phyloP scores from a whole-genome alignment of 2,329 filamentous ascomycete species.

The Colletotrichum echinochloae region DNA sequence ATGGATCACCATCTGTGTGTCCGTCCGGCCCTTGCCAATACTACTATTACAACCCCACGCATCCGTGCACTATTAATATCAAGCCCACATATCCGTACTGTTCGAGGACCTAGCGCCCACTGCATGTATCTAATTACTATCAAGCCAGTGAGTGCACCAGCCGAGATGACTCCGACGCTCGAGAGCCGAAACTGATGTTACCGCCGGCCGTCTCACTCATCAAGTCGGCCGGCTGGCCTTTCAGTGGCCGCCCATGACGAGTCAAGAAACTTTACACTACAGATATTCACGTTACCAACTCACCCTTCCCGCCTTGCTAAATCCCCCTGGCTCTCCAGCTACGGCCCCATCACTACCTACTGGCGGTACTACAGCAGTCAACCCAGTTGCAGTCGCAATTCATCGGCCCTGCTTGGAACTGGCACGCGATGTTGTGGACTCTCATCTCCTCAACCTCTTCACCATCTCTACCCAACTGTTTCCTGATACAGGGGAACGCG shows the following conservation, averaged over 20 bases:
- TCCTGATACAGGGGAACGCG: background rate
- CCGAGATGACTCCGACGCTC: background rate
- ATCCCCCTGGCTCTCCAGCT: no score
- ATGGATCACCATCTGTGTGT: conserved; percentile 15
- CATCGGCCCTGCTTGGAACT: conserved; percentile 15
- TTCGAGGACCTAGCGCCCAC: no score
- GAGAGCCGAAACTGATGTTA: background rate
- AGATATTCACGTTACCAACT: no score
- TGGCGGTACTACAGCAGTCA: no score
- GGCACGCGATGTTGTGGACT: background rate
- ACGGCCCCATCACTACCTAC: background rate
- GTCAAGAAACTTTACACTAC: background rate
- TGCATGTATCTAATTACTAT: no score
- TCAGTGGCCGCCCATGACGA: background rate
- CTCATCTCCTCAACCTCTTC: background rate
- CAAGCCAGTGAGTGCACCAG: no score
- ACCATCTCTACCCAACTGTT: conserved; percentile 32
- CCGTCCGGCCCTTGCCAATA: background rate
- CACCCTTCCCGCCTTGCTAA: no score
- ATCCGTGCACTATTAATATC: no score
- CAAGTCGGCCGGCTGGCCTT: background rate
- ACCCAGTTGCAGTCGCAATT: background rate
- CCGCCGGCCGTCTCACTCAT: conserved; percentile 2
- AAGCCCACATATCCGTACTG: no score
- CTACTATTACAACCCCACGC: background rate